Conservation (phyloP, 208 protist species). For the Trypanosoma mega region DNA sequence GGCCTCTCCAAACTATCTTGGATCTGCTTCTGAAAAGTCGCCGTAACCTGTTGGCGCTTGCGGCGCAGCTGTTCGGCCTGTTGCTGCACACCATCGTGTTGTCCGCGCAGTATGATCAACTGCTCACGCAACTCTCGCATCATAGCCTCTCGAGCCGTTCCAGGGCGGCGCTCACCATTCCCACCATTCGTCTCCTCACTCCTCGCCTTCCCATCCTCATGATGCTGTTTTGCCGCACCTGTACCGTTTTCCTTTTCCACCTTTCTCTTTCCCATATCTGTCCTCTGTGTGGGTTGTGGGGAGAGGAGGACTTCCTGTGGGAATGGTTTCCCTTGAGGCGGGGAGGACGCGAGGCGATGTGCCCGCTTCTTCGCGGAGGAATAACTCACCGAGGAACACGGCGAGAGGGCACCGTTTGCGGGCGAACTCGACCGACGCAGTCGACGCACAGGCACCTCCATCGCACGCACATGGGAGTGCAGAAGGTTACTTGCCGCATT, state of each 20-base stretch:
- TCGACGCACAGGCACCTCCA: too few relatives aligned
- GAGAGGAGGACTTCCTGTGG: not conserved
- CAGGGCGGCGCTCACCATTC: not conserved
- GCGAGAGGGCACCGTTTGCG: constrained; percentile 3
- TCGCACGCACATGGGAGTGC: not conserved
- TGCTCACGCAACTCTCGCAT: constrained; percentile 25
- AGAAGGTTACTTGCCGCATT: too few relatives aligned
- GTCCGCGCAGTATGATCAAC: constrained; percentile 21
- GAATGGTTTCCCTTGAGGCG: not conserved
- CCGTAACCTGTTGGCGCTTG: constrained; percentile 27
- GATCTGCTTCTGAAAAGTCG: constrained; percentile 7
- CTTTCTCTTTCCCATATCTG: not conserved
- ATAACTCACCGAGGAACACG: constrained; percentile 22
- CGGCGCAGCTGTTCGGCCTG: constrained; percentile 26
- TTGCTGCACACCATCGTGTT: constrained; percentile 26
- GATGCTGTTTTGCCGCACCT: not conserved
- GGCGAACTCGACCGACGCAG: constrained; percentile 14
- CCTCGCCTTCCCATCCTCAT: not conserved
- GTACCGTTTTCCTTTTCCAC: not conserved
- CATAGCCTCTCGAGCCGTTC: constrained; percentile 12
- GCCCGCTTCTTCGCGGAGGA: constrained; percentile 19
- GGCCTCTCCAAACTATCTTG: not conserved
- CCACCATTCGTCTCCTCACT: not conserved
- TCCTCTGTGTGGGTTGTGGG: not conserved
- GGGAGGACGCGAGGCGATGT: too few relatives aligned